Percentiles rank a stretch among this genome's conserved stretches.
These are phyloP conservation scores for Mycena galopus DNA, from an alignment of 768 basidiomycete genomes.

Conservation along the genomic window DNA sequence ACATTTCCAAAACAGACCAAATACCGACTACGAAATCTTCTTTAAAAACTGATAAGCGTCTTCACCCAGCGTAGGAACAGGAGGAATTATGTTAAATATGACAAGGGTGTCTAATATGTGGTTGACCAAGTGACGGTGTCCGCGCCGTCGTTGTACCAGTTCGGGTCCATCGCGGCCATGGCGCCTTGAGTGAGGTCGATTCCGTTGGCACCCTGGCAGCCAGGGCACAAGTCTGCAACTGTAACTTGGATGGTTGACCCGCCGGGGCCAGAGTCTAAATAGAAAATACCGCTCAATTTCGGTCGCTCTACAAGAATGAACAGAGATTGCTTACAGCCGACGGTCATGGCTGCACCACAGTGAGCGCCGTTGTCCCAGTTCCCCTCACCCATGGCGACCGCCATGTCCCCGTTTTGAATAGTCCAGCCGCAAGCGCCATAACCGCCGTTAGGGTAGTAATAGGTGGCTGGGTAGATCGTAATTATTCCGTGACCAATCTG, in stretches of 20 bases:
- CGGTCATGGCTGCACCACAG: not conserved
- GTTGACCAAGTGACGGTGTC: constrained; percentile 16
- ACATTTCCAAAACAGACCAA: too few species aligned
- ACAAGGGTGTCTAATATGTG: too few species aligned
- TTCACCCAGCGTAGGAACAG: too few species aligned
- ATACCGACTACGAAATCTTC: too few species aligned
- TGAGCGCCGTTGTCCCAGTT: constrained; percentile 7
- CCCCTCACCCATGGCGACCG: not conserved
- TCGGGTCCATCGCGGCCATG: constrained; percentile 18
- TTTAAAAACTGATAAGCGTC: too few species aligned
- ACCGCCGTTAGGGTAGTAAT: not conserved
- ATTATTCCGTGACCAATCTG: not conserved
- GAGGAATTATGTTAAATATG: too few species aligned
- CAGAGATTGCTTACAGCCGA: constrained; percentile 16
- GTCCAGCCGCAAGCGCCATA: not conserved
- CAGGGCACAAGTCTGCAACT: constrained; percentile 20
- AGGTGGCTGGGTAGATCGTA: not conserved
- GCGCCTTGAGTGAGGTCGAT: constrained; percentile 24
- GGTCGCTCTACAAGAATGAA: too few species aligned
- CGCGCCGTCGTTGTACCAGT: constrained; percentile 11
- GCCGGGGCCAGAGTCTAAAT: too few species aligned
- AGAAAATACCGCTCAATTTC: too few species aligned
- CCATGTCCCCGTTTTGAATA: not conserved
- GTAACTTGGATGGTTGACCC: not conserved
- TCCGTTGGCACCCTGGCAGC: constrained; percentile 24